phyloP scores from a whole-genome alignment of 768 basidiomycete genomes.

The Mycena kentingensis region DNA sequence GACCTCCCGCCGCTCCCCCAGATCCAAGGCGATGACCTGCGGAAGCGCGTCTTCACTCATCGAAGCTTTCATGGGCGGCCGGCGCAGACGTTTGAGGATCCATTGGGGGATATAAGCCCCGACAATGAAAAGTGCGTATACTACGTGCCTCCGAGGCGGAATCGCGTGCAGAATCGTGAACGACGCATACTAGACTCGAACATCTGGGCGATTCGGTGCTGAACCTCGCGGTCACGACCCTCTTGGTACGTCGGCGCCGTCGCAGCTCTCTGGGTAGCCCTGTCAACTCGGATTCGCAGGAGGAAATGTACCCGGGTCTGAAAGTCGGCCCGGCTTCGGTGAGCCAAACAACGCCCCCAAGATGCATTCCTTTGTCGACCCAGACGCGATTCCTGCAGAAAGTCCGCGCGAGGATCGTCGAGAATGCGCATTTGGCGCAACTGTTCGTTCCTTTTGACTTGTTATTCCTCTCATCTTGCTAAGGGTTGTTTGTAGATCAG shows the following conservation, averaged over 20 bases:
- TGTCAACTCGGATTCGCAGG: neutral
- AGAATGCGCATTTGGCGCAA: constrained; percentile 70
- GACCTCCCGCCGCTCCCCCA: constrained; percentile 57
- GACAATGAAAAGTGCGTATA: constrained; percentile 75
- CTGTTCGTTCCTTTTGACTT: constrained; percentile 46
- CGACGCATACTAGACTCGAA: no score
- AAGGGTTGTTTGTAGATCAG: constrained; percentile 48
- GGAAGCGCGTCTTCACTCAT: constrained; percentile 70
- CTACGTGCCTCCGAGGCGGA: constrained; percentile 1
- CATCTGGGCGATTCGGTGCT: constrained; percentile 79
- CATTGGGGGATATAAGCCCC: constrained; percentile 67
- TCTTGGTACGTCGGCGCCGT: constrained; percentile 41
- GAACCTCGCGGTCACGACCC: constrained; percentile 62
- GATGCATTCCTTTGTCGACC: constrained; percentile 6
- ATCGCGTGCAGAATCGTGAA: no score
- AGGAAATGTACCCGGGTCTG: constrained; percentile 63
- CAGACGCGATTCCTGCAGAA: constrained; percentile 49
- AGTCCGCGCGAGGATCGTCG: constrained; percentile 75
- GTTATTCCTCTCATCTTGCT: neutral
- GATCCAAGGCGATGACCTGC: constrained; percentile 49
- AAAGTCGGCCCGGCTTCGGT: constrained; percentile 81
- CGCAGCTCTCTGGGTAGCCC: neutral
- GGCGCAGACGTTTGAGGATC: constrained; percentile 76
- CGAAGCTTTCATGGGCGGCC: constrained; percentile 71
- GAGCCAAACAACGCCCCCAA: constrained; percentile 29